A percentile compares a stretch with the other conserved stretches of the same genome.
Evolutionary conservation across 768 basidiomycete genomes (phyloP).

Genomic region (Calocybe cyanea): DNA sequence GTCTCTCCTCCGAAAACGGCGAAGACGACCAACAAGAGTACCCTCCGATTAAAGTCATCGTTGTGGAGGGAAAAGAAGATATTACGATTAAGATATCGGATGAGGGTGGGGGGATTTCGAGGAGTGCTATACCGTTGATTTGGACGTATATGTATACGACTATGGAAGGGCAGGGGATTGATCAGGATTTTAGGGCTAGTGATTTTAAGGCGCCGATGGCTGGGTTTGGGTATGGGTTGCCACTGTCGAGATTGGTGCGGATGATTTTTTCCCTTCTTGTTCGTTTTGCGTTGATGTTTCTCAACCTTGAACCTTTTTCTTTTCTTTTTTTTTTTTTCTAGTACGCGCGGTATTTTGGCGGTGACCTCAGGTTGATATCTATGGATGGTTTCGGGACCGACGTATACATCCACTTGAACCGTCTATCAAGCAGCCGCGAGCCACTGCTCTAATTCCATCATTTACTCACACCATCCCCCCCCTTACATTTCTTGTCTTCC

Average conservation of each 20-base stretch:
- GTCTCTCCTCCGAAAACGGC: too few species aligned
- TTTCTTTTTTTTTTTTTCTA: conserved; percentile 21
- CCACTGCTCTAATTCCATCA: conserved; percentile 51
- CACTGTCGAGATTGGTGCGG: conserved; percentile 84
- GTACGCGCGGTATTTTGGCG: conserved; percentile 96
- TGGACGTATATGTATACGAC: conserved; percentile 99
- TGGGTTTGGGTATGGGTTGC: conserved; percentile 92
- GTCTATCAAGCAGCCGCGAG: conserved; percentile 78
- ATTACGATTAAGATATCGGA: conserved; percentile 99
- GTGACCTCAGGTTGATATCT: conserved; percentile 88
- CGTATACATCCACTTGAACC: conserved; percentile 89
- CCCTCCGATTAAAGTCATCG: conserved; percentile 91
- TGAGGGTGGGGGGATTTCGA: conserved; percentile 92
- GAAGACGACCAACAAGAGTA: conserved; percentile 67
- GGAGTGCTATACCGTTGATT: conserved; percentile 86
- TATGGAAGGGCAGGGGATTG: conserved; percentile 70
- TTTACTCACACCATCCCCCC: neutral
- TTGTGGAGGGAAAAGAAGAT: conserved; percentile 96
- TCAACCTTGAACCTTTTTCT: too few species aligned
- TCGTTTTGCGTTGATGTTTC: neutral
- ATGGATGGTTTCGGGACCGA: conserved; percentile 99
- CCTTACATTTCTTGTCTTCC: neutral
- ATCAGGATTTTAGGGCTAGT: conserved; percentile 74
- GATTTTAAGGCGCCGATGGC: conserved; percentile 99
- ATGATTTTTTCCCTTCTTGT: neutral